Percentiles rank a stretch among this genome's conserved stretches.
Evolutionary conservation across 495 filamentous ascomycete species (phyloP).

Genomic region (Friedmanniomyces simplex): DNA sequence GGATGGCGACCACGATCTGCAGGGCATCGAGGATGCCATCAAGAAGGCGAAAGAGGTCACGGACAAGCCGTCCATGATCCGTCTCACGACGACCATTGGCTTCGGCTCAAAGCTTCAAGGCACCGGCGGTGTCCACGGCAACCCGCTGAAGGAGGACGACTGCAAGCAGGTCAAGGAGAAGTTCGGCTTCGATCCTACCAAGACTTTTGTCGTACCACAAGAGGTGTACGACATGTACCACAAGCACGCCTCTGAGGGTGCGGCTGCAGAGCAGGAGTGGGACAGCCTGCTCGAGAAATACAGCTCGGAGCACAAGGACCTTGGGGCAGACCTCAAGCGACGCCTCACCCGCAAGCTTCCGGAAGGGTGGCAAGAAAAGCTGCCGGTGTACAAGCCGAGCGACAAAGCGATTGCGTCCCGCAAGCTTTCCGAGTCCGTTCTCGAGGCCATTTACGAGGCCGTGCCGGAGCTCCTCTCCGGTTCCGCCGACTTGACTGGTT

Average conservation of each 20-base stretch:
- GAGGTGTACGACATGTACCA: constrained; percentile 86
- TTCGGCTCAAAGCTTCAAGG: constrained; percentile 91
- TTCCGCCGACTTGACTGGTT: constrained; percentile 94
- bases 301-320: constrained; percentile 58
- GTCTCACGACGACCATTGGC: constrained; percentile 95
- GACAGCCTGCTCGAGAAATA: constrained; percentile 88
- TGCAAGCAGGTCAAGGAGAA: constrained; percentile 79
- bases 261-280: constrained; percentile 90
- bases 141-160: constrained; percentile 88
- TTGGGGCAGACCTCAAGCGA: constrained; percentile 69
- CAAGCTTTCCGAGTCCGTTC: constrained; percentile 89
- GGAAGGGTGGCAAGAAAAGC: constrained; percentile 91
- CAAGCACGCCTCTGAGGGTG: constrained; percentile 71
- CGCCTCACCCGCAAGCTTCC: constrained; percentile 77
- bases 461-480: constrained; percentile 90
- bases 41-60: constrained; percentile 73
- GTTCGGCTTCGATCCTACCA: constrained; percentile 92
- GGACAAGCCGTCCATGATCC: constrained; percentile 95
- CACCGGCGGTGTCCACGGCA: constrained; percentile 90
- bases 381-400: constrained; percentile 82
- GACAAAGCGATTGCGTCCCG: constrained; percentile 81
- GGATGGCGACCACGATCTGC: constrained; percentile 84
- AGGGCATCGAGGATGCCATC: constrained; percentile 80
- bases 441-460: constrained; percentile 73
- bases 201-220: constrained; percentile 89